A percentile compares a stretch with the other conserved stretches of the same genome.
Conservation (phyloP, 164 flowering plant species). For the Chimonanthus praecox region DNA sequence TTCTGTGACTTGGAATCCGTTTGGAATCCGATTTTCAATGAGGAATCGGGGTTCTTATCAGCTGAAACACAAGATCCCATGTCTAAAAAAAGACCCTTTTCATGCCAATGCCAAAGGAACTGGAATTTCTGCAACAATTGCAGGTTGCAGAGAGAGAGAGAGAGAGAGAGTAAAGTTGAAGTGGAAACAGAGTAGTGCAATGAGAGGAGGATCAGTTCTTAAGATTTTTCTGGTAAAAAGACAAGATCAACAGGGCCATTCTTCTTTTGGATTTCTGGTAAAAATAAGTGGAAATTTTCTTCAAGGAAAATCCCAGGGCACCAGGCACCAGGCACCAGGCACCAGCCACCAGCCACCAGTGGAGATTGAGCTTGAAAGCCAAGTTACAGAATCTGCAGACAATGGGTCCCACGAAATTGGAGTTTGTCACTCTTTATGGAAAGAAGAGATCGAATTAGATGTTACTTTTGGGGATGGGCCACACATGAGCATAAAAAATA, state of each 20-base stretch:
- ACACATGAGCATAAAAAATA: background rate
- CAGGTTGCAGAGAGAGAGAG: background rate
- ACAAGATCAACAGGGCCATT: background rate
- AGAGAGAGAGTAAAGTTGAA: background rate
- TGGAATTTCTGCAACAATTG: background rate
- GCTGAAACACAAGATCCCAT: constrained; percentile 53
- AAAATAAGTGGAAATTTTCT: background rate
- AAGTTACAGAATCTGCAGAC: background rate
- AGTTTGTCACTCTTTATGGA: background rate
- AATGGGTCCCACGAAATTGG: background rate
- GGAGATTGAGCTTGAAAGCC: background rate
- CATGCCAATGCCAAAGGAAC: background rate
- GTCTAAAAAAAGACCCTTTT: constrained; percentile 5
- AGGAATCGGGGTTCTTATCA: constrained; percentile 19
- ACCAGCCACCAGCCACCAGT: background rate
- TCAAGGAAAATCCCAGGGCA: background rate
- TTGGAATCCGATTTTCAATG: constrained; percentile 23
- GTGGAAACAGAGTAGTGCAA: background rate
- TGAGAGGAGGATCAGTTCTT: background rate
- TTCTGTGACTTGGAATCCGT: constrained; percentile 23
- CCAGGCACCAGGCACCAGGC: background rate
- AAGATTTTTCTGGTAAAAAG: background rate
- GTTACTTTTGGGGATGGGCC: background rate
- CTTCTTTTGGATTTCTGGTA: background rate
- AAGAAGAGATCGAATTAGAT: background rate